phyloP scores from a whole-genome alignment of 2,329 filamentous ascomycete species.

The Neonectria hederae region DNA sequence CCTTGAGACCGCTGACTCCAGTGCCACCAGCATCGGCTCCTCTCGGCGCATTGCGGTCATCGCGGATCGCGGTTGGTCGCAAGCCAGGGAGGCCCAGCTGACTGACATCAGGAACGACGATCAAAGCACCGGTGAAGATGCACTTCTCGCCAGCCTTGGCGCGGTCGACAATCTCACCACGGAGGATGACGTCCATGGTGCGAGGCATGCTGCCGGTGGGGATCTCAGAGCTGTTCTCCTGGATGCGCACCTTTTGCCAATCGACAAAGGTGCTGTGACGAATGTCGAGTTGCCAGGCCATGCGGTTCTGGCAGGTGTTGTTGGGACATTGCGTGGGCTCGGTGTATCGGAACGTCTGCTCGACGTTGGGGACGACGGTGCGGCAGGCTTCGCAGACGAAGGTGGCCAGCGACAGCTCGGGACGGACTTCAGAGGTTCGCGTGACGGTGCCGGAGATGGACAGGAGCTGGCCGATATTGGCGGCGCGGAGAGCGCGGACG shows the following conservation, averaged over 20 bases:
- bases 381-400: slow-evolving; percentile 92
- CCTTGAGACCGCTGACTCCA: slow-evolving; percentile 88
- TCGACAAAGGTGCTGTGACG: slow-evolving; percentile 97
- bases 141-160: slow-evolving; percentile 98
- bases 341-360: slow-evolving; percentile 97
- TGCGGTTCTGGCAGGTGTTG: slow-evolving; percentile 82
- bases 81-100: slow-evolving; percentile 91
- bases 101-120: slow-evolving; percentile 96
- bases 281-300: slow-evolving; percentile 97
- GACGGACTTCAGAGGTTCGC: slow-evolving; percentile 94
- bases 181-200: slow-evolving; percentile 95
- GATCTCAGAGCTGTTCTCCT: slow-evolving; percentile 98
- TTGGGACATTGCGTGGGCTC: slow-evolving; percentile 98
- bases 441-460: slow-evolving; percentile 98
- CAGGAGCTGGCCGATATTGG: slow-evolving; percentile 89
- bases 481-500: slow-evolving; percentile 84
- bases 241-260: slow-evolving; percentile 98
- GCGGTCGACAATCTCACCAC: slow-evolving; percentile 96
- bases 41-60: slow-evolving; percentile 77
- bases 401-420: slow-evolving; percentile 90
- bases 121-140: slow-evolving; percentile 94
- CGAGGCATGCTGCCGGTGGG: slow-evolving; percentile 98
- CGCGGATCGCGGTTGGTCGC: slow-evolving; percentile 82
- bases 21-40: slow-evolving; percentile 83
- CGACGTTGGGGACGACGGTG: slow-evolving; percentile 85